These are phyloP conservation scores for Elymus sibiricus DNA, from an alignment of 176 grass and related monocot species.

Conservation along the genomic window DNA sequence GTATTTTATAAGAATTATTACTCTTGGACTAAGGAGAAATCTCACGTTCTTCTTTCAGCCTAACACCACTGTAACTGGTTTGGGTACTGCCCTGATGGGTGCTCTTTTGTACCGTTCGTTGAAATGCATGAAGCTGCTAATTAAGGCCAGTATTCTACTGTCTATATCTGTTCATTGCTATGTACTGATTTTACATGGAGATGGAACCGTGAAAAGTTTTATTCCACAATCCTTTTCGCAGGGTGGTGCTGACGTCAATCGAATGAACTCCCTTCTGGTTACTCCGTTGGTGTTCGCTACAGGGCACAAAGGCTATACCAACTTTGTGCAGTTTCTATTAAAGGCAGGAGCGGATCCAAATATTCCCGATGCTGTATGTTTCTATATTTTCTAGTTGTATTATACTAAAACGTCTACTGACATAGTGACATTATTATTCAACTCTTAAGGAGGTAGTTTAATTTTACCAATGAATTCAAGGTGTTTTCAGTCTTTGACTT, in stretches of 20 bases:
- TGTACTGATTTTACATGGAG: conserved; percentile 6
- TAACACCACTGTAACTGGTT: neutral
- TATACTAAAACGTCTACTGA: neutral
- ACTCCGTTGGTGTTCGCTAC: conserved; percentile 23
- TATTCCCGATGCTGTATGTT: conserved; percentile 36
- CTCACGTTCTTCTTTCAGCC: conserved; percentile 11
- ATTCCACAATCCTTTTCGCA: conserved; percentile 16
- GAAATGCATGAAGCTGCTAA: conserved; percentile 46
- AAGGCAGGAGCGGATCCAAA: conserved; percentile 22
- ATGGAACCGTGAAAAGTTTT: neutral
- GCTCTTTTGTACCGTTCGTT: conserved; percentile 19
- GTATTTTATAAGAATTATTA: neutral
- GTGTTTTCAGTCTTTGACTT: neutral
- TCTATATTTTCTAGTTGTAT: neutral
- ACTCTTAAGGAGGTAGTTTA: too few relatives aligned
- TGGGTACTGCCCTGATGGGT: neutral
- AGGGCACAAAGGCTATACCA: conserved; percentile 8
- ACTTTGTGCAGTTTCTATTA: neutral
- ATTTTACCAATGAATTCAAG: neutral
- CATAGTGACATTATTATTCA: neutral
- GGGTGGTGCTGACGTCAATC: conserved; percentile 46
- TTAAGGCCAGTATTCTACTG: conserved; percentile 24
- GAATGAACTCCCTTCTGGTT: neutral
- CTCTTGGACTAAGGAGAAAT: too few relatives aligned
- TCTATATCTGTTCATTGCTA: neutral